Evolutionary conservation across 805 yeast species (phyloP), one percentile per base, ranked within the genome.

Genomic region (Spencermartinsiella europaea): DNA sequence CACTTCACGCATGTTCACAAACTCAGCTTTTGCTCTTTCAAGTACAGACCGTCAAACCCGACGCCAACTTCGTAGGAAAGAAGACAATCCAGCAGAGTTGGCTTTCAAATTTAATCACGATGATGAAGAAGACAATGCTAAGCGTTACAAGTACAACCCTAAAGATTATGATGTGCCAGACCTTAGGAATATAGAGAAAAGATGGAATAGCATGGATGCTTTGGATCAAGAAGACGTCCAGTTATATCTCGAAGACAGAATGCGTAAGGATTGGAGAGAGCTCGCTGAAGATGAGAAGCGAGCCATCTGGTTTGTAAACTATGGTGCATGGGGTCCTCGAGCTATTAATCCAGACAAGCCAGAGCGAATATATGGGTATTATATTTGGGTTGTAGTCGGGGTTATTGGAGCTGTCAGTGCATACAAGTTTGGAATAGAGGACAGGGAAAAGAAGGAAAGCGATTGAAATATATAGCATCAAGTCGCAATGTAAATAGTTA

Each of bases 261-360:
- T 61, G 61, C 58, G 68, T 2, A 67, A 63, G 16, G 61, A 59
- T 46, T 66, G 70, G 70, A 51, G 45, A 28, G 52, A 49, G 7
- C 45, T 66, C 46, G 52, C 60, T 16, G 45, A 38, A 8, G 64
- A 58, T 22, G 70, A 66, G 49, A 57, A 57, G 54, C 52, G 55
- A 17, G 70, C 70, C 15, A 51, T 59, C 12, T 54, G 59, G 57
- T 64, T 43, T 46, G 54, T 63, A 12, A 58, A 59, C 54, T 64
- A 52, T 46, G 69, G 69, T 1, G 57, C 64, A 5, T 64, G 68
- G 68, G 69, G 69, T 1, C 66, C 68, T 3, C 55, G 69, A n/a
- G 50, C 52, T 37, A 33, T 47, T 4, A 28, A 45, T 7, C 47
- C 40, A 5, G 37, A 47, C 17, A 51, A 56, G 28, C 52, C 51